Evolutionary conservation across 768 basidiomycete genomes (phyloP), one percentile per base, ranked within the genome.

Genomic region (Lactarius sp.): DNA sequence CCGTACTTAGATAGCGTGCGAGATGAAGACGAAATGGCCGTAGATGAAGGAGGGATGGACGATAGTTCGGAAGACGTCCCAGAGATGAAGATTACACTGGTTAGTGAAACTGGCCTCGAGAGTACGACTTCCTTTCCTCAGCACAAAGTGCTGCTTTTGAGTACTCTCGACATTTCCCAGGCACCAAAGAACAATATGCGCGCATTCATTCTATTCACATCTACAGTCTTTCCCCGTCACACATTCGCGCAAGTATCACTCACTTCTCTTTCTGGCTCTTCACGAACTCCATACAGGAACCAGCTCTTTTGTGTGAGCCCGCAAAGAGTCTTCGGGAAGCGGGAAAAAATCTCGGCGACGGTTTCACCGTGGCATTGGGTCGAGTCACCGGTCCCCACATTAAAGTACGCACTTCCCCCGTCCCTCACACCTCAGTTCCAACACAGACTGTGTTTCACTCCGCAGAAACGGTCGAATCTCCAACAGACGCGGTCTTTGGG

Each of bases 181-280:
- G 69, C 59, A 77, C 81, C 0, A 85, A 81, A 71, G 71, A 77
- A 4, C 78, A 79, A 55, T 90, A 86, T 67, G 67, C 71, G 0
- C 78, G 76, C 31, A 68, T 90, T n/a, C 70, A 78, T 65, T 81
- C 81, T 1, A 75, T 85, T 14, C 83, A 88, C 67, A 74, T 93
- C 9, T 92, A 93, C 72, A 84, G 87, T 69, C 70, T 93, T 36
- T 84, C 90, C 0, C 85, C 89, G 1, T 81, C 84, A 1, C 80
- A 78, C 4, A 71, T 92, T 44, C 78, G 76, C 31, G 88, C 85
- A 71, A 59, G 85, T 76, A 59, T 51, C 44, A 20, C 7, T 13
- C 42, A 3, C 16, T 14, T 44, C 22, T 41, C 37, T 31, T 50
- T 12, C 27, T 7, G 1, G 13, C 46, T 13, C 37, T 37, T 12